Conservation (phyloP, 2,329 filamentous ascomycete species). For the Pseudogymnoascus sp. region DNA sequence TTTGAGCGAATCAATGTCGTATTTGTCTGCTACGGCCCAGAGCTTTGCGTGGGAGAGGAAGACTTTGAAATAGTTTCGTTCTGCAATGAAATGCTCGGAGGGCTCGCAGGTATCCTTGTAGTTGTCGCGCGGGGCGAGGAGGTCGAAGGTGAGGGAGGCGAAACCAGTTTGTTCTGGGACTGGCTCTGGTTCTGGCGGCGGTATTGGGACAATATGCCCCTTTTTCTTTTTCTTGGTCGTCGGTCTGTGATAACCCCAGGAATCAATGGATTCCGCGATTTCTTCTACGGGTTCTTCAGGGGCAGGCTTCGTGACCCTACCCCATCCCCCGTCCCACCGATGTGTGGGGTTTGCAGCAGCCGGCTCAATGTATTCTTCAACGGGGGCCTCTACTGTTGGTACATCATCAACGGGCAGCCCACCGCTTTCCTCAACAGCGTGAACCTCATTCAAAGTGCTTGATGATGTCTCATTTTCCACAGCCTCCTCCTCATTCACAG, state of each 20-base stretch:
- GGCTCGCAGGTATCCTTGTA: constrained; percentile 13
- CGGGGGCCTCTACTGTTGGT: background rate
- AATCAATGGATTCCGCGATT: background rate
- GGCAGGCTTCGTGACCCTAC: background rate
- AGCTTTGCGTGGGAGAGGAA: constrained; percentile 16
- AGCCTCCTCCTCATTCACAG: background rate
- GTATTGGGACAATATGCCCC: background rate
- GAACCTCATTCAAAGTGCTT: background rate
- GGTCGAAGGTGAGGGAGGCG: constrained; percentile 8
- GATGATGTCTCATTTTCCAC: background rate
- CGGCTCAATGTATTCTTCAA: background rate
- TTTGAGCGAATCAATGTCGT: constrained; percentile 16
- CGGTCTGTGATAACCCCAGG: too few relatives aligned
- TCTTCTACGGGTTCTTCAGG: background rate
- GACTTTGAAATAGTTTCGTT: constrained; percentile 12
- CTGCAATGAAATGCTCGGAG: constrained; percentile 11
- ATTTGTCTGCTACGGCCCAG: constrained; percentile 13
- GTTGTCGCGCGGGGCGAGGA: constrained; percentile 10
- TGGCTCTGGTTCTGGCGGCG: background rate
- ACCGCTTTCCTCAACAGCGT: background rate
- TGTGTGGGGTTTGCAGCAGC: background rate
- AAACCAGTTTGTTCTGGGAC: constrained; percentile 9
- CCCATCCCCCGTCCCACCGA: background rate
- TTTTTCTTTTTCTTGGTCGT: background rate
- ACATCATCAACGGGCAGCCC: background rate